Evolutionary conservation across 495 filamentous ascomycete genomes (phyloP).

Genomic region (Lophium mytilinum): DNA sequence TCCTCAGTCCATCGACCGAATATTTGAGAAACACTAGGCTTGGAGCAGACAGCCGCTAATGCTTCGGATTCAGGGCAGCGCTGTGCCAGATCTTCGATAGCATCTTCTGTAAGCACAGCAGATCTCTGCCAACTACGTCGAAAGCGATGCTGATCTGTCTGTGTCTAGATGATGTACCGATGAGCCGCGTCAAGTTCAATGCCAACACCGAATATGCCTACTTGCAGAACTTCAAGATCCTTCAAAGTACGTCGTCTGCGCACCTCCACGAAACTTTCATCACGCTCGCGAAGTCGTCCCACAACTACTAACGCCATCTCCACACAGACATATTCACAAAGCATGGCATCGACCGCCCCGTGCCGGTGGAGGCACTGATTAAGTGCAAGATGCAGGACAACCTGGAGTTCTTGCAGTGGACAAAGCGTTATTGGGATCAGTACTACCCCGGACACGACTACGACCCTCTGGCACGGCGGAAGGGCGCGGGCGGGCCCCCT

Average conservation of each 20-base stretch:
- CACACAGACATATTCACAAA: slow-evolving; percentile 69
- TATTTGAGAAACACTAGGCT: no score
- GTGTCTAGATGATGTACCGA: slow-evolving; percentile 72
- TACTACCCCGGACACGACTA: slow-evolving; percentile 96
- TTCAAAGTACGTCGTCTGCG: slow-evolving; percentile 64
- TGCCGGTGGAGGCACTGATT: slow-evolving; percentile 78
- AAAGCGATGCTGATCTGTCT: neutral
- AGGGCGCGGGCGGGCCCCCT: slow-evolving; percentile 60
- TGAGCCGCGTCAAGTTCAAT: slow-evolving; percentile 96
- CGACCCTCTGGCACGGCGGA: slow-evolving; percentile 77
- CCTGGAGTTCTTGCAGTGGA: slow-evolving; percentile 97
- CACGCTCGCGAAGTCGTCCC: neutral
- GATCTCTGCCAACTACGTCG: neutral
- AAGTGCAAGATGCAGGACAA: slow-evolving; percentile 99
- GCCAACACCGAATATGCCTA: slow-evolving; percentile 96
- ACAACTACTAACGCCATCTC: slow-evolving; percentile 1
- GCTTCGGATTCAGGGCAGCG: slow-evolving; percentile 58
- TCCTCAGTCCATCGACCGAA: no score
- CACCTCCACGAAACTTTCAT: neutral
- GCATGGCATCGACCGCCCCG: slow-evolving; percentile 75
- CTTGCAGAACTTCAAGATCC: slow-evolving; percentile 93
- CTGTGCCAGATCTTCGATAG: slow-evolving; percentile 96
- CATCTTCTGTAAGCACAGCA: slow-evolving; percentile 63
- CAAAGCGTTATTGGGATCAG: slow-evolving; percentile 94
- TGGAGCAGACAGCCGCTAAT: no score